Evolutionary conservation across 768 basidiomycete genomes (phyloP).

Genomic region (Strobilomyces echinocephalus): DNA sequence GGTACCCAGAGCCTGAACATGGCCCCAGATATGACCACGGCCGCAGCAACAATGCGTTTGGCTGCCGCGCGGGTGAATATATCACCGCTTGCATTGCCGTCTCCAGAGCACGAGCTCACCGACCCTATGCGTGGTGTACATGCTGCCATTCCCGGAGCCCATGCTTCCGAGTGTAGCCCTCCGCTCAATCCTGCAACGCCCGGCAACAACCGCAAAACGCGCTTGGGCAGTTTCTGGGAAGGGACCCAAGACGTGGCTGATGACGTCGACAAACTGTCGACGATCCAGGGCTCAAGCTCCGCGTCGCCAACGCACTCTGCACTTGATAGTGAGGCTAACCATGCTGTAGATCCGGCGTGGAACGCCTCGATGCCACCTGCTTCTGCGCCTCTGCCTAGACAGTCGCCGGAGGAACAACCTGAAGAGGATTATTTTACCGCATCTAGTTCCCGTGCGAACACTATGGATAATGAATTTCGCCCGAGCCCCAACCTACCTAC

Average conservation of each 20-base stretch:
- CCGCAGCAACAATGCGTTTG: slow-evolving; percentile 80
- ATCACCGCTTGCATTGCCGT: slow-evolving; percentile 81
- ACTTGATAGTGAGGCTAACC: slow-evolving; percentile 1
- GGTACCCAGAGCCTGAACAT: slow-evolving; percentile 27
- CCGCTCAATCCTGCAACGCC: slow-evolving; percentile 40
- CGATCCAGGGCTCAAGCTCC: slow-evolving; percentile 23
- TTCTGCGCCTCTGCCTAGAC: slow-evolving; percentile 20
- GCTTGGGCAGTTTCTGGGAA: slow-evolving; percentile 71
- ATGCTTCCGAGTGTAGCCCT: slow-evolving; percentile 35
- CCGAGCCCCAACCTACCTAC: slow-evolving; percentile 14
- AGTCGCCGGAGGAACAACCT: slow-evolving; percentile 20
- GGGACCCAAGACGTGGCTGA: slow-evolving; percentile 66
- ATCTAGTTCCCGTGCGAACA: slow-evolving; percentile 22
- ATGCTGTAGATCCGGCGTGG: slow-evolving; percentile 9
- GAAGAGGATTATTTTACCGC: slow-evolving; percentile 32
- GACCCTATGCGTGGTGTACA: slow-evolving; percentile 83
- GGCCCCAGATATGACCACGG: slow-evolving; percentile 54
- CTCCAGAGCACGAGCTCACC: slow-evolving; percentile 85
- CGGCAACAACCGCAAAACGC: slow-evolving; percentile 48
- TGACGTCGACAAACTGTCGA: slow-evolving; percentile 19
- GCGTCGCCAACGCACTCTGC: slow-evolving; percentile 19
- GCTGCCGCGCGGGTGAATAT: slow-evolving; percentile 82
- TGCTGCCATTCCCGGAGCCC: slow-evolving; percentile 60
- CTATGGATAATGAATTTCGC: slow-evolving; percentile 14
- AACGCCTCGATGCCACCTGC: slow-evolving; percentile 2